Evolutionary conservation across 306 rosid genomes (phyloP).

Genomic region (Sesbania bispinosa): DNA sequence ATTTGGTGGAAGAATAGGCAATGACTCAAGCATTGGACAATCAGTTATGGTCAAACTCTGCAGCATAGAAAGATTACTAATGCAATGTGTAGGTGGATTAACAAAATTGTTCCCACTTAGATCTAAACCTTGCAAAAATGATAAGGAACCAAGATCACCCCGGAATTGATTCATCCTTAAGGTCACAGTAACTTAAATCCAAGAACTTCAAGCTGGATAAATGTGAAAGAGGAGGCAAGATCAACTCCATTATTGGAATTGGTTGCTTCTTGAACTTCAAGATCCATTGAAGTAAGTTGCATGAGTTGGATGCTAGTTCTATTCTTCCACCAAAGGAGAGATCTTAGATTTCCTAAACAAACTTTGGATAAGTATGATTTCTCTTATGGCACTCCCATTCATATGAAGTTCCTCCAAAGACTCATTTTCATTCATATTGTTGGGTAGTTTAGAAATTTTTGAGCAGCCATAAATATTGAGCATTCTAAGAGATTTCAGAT

Average conservation of each 20-base stretch:
- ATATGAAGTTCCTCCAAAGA: not conserved
- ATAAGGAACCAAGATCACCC: not conserved
- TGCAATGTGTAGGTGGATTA: not conserved
- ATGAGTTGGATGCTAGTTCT: not conserved
- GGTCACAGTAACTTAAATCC: not conserved
- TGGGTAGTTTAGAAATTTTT: not conserved
- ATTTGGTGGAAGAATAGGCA: constrained; percentile 18
- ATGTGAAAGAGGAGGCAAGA: not conserved
- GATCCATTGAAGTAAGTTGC: not conserved
- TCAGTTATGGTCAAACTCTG: not conserved
- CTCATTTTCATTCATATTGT: no score
- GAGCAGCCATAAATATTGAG: constrained; percentile 5
- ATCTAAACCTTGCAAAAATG: not conserved
- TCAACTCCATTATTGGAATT: not conserved
- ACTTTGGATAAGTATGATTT: constrained; percentile 2
- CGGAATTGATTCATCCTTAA: not conserved
- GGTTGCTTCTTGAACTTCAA: not conserved
- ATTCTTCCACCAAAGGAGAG: not conserved
- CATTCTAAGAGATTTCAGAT: not conserved
- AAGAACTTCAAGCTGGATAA: not conserved
- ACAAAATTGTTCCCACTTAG: no score
- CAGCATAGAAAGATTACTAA: not conserved
- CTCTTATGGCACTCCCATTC: constrained; percentile 1
- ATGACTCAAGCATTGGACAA: not conserved
- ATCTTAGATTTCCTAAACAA: not conserved